Evolutionary conservation across 768 basidiomycete species (phyloP).

Genomic region (Lentinula edodes): DNA sequence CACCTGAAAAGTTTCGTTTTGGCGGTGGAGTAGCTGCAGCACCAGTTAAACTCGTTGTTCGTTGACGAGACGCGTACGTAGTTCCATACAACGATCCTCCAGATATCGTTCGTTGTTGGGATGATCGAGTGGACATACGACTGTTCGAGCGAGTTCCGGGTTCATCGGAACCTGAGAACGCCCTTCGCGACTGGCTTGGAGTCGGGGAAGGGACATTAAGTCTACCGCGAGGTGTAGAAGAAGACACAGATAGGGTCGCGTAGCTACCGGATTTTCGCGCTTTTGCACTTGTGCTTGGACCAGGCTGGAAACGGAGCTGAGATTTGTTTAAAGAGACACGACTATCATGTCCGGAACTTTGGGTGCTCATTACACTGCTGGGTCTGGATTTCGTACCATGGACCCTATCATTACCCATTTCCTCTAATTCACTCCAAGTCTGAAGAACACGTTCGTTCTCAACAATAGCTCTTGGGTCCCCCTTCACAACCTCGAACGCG

Average conservation of each 20-base stretch:
- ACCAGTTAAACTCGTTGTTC: slow-evolving; percentile 60
- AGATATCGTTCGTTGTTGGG: slow-evolving; percentile 59
- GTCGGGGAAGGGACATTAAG: slow-evolving; percentile 43
- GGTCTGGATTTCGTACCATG: slow-evolving; percentile 59
- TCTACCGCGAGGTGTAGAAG: slow-evolving; percentile 30
- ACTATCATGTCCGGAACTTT: slow-evolving; percentile 54
- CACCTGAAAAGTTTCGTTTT: slow-evolving; percentile 22
- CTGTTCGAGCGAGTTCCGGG: slow-evolving; percentile 46
- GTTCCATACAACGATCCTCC: slow-evolving; percentile 55
- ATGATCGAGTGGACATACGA: slow-evolving; percentile 48
- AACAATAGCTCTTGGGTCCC: slow-evolving; percentile 54
- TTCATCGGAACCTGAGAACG: slow-evolving; percentile 42
- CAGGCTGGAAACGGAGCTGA: slow-evolving; percentile 10
- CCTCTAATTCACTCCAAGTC: slow-evolving; percentile 75
- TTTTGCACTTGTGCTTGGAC: background rate
- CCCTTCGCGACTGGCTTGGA: slow-evolving; percentile 33
- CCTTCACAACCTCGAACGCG: slow-evolving; percentile 34
- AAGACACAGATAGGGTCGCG: slow-evolving; percentile 21
- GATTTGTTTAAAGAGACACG: slow-evolving; percentile 34
- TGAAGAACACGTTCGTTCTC: slow-evolving; percentile 69
- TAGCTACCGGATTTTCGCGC: slow-evolving; percentile 21
- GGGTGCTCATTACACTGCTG: slow-evolving; percentile 55
- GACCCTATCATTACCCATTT: slow-evolving; percentile 72
- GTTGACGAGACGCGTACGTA: slow-evolving; percentile 81
- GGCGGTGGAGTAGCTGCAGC: slow-evolving; percentile 29